Percentiles rank a stretch among this genome's conserved stretches.
These are phyloP conservation scores for Leptographium wingfieldii DNA, from an alignment of 2,329 filamentous ascomycete species.

Conservation along the genomic window DNA sequence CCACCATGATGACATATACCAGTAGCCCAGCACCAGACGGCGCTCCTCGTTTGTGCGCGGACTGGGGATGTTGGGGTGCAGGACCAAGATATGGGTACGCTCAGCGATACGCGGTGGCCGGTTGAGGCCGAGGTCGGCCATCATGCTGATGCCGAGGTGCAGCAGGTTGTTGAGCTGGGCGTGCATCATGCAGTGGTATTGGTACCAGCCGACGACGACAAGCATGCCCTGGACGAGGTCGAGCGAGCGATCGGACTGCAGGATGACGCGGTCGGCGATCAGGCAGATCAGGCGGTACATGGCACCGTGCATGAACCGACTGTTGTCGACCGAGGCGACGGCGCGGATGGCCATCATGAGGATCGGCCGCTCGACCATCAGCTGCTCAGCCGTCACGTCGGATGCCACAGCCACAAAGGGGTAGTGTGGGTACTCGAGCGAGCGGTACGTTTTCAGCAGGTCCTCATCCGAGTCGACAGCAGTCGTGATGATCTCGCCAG, in stretches of 20 bases:
- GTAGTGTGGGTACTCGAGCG: conserved; percentile 27
- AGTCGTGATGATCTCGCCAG: conserved; percentile 23
- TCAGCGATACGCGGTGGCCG: conserved; percentile 27
- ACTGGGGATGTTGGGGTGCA: conserved; percentile 24
- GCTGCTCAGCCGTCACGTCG: conserved; percentile 21
- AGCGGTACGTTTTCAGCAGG: conserved; percentile 31
- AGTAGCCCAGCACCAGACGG: conserved; percentile 38
- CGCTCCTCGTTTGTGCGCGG: conserved; percentile 37
- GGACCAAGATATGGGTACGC: conserved; percentile 28
- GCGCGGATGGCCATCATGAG: conserved; percentile 36
- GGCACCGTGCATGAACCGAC: conserved; percentile 35
- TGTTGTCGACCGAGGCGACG: conserved; percentile 34
- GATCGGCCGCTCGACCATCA: conserved; percentile 30
- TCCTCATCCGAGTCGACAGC: conserved; percentile 33
- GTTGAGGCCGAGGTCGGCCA: conserved; percentile 34
- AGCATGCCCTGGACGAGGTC: conserved; percentile 37
- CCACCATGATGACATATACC: conserved; percentile 41
- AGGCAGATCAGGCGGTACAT: conserved; percentile 34
- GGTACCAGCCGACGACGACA: conserved; percentile 37
- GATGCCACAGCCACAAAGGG: conserved; percentile 35
- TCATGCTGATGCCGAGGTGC: conserved; percentile 32
- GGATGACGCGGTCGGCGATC: conserved; percentile 34
- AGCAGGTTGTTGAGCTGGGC: conserved; percentile 39
- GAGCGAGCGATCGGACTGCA: conserved; percentile 35
- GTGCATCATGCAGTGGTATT: conserved; percentile 41